A percentile compares a stretch with the other conserved stretches of the same genome.
Conservation (phyloP, 495 filamentous ascomycete genomes). For the Tuber microsphaerosporum region DNA sequence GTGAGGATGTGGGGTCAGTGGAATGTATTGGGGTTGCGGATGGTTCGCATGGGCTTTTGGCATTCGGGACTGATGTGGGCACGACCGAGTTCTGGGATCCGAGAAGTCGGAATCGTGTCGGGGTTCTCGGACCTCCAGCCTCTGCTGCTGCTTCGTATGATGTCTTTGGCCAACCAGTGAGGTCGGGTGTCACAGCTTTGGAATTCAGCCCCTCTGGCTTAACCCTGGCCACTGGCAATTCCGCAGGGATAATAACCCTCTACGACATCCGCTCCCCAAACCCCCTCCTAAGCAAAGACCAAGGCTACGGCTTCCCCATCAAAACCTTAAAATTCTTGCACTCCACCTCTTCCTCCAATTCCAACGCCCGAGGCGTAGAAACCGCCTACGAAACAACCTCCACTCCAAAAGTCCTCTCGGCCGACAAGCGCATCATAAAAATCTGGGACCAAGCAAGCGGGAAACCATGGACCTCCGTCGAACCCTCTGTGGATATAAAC, state of each 20-base stretch:
- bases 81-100: constrained; percentile 96
- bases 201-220: constrained; percentile 81
- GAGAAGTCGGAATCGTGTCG: constrained; percentile 71
- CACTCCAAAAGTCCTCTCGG: constrained; percentile 80
- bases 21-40: constrained; percentile 87
- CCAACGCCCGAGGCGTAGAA: not conserved
- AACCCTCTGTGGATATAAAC: constrained; percentile 90
- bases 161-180: constrained; percentile 39
- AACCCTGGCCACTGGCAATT: constrained; percentile 78
- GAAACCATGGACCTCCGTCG: constrained; percentile 85
- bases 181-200: constrained; percentile 61
- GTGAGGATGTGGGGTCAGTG: constrained; percentile 65
- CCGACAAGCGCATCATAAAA: constrained; percentile 95
- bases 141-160: constrained; percentile 19
- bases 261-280: constrained; percentile 88
- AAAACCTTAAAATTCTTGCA: constrained; percentile 82
- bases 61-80: constrained; percentile 92
- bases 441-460: constrained; percentile 80
- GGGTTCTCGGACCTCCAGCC: constrained; percentile 53
- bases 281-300: constrained; percentile 81
- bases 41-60: constrained; percentile 79
- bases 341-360: constrained; percentile 50
- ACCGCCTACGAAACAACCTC: constrained; percentile 45
- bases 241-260: constrained; percentile 77
- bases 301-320: constrained; percentile 91